Conservation (phyloP, 1,284 basidiomycete genomes). For the Phlebopus sp. region DNA sequence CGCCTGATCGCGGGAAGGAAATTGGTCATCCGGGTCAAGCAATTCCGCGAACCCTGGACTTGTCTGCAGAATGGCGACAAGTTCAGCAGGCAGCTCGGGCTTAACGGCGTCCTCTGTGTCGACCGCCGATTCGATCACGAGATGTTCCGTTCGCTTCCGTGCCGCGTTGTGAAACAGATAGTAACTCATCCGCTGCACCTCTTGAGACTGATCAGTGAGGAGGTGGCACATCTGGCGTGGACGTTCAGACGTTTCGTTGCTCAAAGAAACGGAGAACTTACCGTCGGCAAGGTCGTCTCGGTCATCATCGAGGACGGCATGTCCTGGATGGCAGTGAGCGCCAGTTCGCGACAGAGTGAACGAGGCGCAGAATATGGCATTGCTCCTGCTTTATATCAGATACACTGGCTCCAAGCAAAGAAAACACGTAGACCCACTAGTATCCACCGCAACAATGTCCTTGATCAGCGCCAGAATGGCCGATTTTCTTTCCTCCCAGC, state of each 20-base stretch:
- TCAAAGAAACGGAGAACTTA: conserved; percentile 26
- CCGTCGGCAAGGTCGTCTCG: conserved; percentile 62
- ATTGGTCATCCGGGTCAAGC: conserved; percentile 33
- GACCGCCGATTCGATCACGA: conserved; percentile 85
- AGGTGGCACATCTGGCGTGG: conserved; percentile 68
- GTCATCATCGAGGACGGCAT: conserved; percentile 64
- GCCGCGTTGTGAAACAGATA: conserved; percentile 63
- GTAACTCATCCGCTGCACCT: conserved; percentile 73
- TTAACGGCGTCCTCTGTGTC: conserved; percentile 53
- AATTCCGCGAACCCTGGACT: conserved; percentile 41
- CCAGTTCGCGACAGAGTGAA: conserved; percentile 62
- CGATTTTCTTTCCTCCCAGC: conserved; percentile 63
- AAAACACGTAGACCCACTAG: conserved; percentile 41
- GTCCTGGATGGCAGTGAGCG: conserved; percentile 66
- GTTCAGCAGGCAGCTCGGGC: conserved; percentile 59
- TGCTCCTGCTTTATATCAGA: conserved; percentile 15
- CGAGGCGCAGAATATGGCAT: conserved; percentile 54
- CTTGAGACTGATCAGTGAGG: conserved; percentile 59
- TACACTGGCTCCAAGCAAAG: not conserved
- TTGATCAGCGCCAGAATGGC: conserved; percentile 56
- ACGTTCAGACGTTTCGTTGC: not conserved
- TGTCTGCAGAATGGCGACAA: conserved; percentile 62
- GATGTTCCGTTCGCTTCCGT: conserved; percentile 66
- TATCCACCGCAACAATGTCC: conserved; percentile 48
- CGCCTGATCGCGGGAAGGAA: conserved; percentile 19